These are phyloP conservation scores for Solanum sitiens DNA, from an alignment of 257 asterid species.

Conservation along the genomic window DNA sequence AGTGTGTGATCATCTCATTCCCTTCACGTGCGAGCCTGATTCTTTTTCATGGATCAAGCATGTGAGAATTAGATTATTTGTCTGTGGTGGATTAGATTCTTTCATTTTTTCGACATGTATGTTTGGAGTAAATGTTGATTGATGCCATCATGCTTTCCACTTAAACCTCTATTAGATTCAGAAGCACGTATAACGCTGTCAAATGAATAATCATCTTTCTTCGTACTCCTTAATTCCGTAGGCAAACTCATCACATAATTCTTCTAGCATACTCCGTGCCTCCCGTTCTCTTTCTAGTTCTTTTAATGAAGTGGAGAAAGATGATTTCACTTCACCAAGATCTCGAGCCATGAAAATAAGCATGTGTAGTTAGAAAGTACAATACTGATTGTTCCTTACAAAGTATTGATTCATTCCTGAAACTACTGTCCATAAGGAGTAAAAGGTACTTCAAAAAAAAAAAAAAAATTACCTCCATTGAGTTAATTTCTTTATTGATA, in stretches of 20 bases:
- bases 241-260: constrained; percentile 87
- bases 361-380: too few species aligned
- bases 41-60: too few species aligned
- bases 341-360: constrained; percentile 17
- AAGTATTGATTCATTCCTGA: too few species aligned
- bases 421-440: too few species aligned
- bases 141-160: constrained; percentile 11
- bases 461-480: too few species aligned
- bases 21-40: too few species aligned
- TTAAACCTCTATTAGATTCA: constrained; percentile 9
- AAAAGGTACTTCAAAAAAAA: too few species aligned
- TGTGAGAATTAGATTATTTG: not conserved
- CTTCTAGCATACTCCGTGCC: constrained; percentile 52
- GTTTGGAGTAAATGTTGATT: constrained; percentile 1
- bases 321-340: constrained; percentile 38
- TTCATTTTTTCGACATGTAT: constrained; percentile 1
- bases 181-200: constrained; percentile 10
- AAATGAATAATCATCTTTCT: constrained; percentile 33
- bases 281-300: constrained; percentile 59
- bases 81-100: constrained; percentile 7
- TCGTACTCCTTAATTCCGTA: constrained; percentile 61
- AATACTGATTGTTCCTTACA: too few species aligned
- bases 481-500: too few species aligned
- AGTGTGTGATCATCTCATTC: too few species aligned
- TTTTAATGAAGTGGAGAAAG: constrained; percentile 28